These are phyloP conservation scores for Phascolomyces articulosus DNA, from an alignment of 371 early-diverging fungal genomes.

Conservation along the genomic window DNA sequence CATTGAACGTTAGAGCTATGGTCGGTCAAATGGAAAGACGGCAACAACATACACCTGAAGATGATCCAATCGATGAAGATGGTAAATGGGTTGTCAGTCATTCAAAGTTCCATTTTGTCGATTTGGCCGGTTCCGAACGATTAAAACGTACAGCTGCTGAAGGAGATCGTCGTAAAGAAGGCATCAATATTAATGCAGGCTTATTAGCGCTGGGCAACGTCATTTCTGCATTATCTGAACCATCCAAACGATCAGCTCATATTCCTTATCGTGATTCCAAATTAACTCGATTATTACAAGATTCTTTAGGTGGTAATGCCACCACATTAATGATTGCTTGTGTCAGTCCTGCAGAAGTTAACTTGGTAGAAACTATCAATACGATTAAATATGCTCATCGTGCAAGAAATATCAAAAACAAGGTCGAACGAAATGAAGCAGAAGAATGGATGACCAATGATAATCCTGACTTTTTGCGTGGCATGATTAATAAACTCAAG, in stretches of 20 bases:
- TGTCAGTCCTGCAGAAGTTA: conserved; percentile 78
- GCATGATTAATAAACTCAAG: conserved; percentile 61
- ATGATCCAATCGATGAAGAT: conserved; percentile 19
- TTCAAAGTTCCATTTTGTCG: conserved; percentile 97
- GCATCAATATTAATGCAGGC: conserved; percentile 98
- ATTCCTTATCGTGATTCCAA: conserved; percentile 99
- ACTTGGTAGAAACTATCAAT: conserved; percentile 88
- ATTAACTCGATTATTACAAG: conserved; percentile 95
- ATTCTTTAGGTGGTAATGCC: conserved; percentile 94
- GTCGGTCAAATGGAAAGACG: conserved; percentile 28
- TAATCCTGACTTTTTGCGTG: conserved; percentile 59
- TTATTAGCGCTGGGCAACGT: conserved; percentile 99
- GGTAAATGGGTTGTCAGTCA: conserved; percentile 54
- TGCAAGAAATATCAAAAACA: conserved; percentile 86
- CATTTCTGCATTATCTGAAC: conserved; percentile 95
- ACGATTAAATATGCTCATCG: conserved; percentile 93
- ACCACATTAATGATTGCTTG: conserved; percentile 95
- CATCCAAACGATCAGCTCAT: conserved; percentile 60
- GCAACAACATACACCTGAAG: not conserved
- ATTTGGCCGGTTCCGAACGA: conserved; percentile 98
- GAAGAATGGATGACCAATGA: conserved; percentile 67
- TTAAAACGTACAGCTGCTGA: conserved; percentile 94
- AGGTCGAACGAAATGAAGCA: conserved; percentile 70
- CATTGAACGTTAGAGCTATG: conserved; percentile 39
- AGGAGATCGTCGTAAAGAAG: conserved; percentile 96